phyloP scores from a whole-genome alignment of 1,284 basidiomycete genomes.

The Boletus semigastroideus region DNA sequence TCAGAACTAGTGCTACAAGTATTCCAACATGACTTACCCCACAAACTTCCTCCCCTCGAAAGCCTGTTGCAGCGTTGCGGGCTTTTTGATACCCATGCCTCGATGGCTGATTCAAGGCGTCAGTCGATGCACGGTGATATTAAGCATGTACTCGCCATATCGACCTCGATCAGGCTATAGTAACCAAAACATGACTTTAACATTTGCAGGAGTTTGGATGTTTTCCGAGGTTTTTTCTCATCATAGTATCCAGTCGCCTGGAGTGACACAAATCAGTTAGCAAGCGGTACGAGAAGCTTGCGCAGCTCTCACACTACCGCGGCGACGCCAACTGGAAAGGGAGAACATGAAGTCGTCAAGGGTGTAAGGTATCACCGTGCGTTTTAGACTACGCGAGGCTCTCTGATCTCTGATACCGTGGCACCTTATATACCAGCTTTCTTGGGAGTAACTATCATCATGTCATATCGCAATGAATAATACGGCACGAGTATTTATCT shows the following conservation, averaged over 20 bases:
- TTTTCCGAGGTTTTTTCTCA: conserved; percentile 7
- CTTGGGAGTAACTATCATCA: background rate
- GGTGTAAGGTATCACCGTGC: conserved; percentile 1
- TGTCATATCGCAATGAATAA: conserved; percentile 11
- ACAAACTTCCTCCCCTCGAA: conserved; percentile 16
- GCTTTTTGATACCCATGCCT: conserved; percentile 14
- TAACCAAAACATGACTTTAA: conserved; percentile 27
- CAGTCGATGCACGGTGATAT: background rate
- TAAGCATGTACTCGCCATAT: conserved; percentile 12
- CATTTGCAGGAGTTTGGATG: conserved; percentile 6
- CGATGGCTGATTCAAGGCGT: conserved; percentile 14
- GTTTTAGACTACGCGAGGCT: background rate
- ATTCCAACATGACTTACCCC: conserved; percentile 17
- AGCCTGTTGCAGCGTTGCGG: conserved; percentile 13
- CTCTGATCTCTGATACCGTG: background rate
- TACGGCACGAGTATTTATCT: background rate
- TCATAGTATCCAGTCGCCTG: conserved; percentile 8
- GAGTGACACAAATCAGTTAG: background rate
- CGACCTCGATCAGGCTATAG: conserved; percentile 8
- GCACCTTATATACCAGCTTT: conserved; percentile 4
- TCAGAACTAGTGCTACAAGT: background rate
- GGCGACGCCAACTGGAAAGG: background rate
- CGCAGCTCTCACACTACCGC: conserved; percentile 8
- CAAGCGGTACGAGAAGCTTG: background rate
- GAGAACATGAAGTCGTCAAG: conserved; percentile 13